phyloP scores from a whole-genome alignment of 169 alveolate genomes.

The Ichthyophthirius multifiliis region DNA sequence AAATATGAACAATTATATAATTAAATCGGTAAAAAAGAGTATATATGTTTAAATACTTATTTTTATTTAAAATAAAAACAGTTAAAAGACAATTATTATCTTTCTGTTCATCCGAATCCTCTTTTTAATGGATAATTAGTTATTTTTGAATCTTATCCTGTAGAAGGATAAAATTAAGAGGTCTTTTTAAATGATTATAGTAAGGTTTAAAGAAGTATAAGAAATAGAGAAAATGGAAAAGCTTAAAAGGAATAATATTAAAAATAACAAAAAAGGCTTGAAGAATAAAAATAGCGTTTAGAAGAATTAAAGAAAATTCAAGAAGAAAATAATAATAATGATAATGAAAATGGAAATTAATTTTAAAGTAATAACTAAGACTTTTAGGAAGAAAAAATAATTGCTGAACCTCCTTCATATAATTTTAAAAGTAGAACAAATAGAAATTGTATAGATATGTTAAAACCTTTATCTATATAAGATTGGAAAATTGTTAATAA shows the following conservation, averaged over 20 bases:
- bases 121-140: slow-evolving; percentile 3
- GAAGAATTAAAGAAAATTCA: background rate
- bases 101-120: slow-evolving; percentile 7
- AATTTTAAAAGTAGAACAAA: background rate
- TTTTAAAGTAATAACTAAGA: background rate
- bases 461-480: background rate
- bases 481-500: slow-evolving; percentile 5
- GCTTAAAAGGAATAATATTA: background rate
- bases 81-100: background rate
- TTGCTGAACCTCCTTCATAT: background rate
- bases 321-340: background rate
- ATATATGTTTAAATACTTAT: background rate
- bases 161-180: background rate
- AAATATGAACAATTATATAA: too few relatives aligned
- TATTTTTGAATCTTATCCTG: background rate
- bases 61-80: background rate
- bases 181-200: background rate
- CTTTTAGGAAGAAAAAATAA: background rate
- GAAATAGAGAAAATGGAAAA: background rate
- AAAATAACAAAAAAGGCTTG: background rate
- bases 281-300: background rate
- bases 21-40: background rate
- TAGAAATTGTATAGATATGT: background rate
- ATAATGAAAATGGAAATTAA: background rate
- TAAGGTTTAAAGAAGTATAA: background rate